A percentile compares a stretch with the other conserved stretches of the same genome.
Conservation (phyloP, 306 rosid genomes). For the Trifolium pratense region DNA sequence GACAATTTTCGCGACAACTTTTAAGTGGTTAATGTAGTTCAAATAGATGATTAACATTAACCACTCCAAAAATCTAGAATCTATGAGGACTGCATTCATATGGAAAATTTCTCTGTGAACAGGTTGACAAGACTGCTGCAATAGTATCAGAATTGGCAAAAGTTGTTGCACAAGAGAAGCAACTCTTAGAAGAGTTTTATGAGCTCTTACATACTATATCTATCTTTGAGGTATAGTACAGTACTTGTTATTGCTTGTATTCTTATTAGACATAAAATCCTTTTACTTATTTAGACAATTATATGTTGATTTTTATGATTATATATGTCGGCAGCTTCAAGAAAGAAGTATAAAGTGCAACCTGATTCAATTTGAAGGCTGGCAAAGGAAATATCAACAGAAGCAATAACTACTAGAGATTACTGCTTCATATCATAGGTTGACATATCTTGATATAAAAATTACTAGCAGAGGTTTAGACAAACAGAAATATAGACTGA, state of each 20-base stretch:
- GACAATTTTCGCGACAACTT: no score
- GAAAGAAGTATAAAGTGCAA: conserved; percentile 64
- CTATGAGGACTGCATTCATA: no score
- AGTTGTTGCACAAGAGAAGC: conserved; percentile 68
- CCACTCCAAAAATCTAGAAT: no score
- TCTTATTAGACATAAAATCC: neutral
- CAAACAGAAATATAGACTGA: no score
- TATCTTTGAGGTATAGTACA: conserved; percentile 55
- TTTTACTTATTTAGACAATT: no score
- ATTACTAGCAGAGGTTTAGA: no score
- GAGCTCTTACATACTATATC: conserved; percentile 56
- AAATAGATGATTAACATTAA: neutral
- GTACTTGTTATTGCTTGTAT: neutral
- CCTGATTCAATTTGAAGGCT: conserved; percentile 54
- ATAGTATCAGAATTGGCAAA: conserved; percentile 66
- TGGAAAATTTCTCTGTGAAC: conserved; percentile 36
- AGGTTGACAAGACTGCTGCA: conserved; percentile 56
- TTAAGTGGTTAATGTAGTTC: neutral
- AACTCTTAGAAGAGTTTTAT: conserved; percentile 64
- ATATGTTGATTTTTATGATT: conserved; percentile 1
- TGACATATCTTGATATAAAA: no score
- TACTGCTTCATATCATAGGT: no score
- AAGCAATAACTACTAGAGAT: conserved; percentile 5
- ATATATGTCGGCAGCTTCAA: conserved; percentile 51
- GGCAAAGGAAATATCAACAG: conserved; percentile 43